Evolutionary conservation across 139 green algal genomes (phyloP), one percentile per base, ranked within the genome.

Genomic region (Chlorokybus atmophyticus): DNA sequence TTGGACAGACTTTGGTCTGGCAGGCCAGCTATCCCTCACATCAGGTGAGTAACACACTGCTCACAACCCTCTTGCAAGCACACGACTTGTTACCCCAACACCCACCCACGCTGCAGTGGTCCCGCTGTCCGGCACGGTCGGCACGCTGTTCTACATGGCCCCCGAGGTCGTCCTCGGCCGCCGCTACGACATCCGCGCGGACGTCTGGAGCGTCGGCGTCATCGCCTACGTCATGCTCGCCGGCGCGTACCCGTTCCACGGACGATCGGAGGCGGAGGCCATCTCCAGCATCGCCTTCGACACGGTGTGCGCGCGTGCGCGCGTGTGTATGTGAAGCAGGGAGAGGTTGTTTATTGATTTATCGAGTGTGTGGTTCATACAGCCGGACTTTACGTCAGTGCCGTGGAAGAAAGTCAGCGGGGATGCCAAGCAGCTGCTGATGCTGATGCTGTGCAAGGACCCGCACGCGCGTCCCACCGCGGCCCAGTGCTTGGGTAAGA

Each of bases 151-250:
- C 58, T 66, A 60, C 47, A 28, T 61, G 8, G 49, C 58, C 29
- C 58, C 58, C 4, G 58, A 66, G 58, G 26, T 66, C 7, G 2
- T 66, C n/a, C 17, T 5, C 23, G 29, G n/a, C 27, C 17, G 32
- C 0, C 10, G 27, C 6, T 66, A 61, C 14, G 58, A 31, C 24
- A 28, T 23, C 24, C 23, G 31, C 21, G 48, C 48, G 8, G 58
- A 66, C 40, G 30, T 60, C 28, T 66, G 58, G 58, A 59, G 49
- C 26, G 29, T 66, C n/a, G 58, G 58, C 50, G 58, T 66, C 32
- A 39, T 66, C 5, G 29, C 52, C 17, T 61, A 61, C 28, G n/a
- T 17, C 21, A 50, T 66, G 52, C 52, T 66, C 30, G 35, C 48
- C 21, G 48, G 58, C 31, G 48, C 35, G n/a, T 40, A 50, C 48